These are phyloP conservation scores for Datisca glomerata DNA, from an alignment of 306 rosid species.

Conservation along the genomic window DNA sequence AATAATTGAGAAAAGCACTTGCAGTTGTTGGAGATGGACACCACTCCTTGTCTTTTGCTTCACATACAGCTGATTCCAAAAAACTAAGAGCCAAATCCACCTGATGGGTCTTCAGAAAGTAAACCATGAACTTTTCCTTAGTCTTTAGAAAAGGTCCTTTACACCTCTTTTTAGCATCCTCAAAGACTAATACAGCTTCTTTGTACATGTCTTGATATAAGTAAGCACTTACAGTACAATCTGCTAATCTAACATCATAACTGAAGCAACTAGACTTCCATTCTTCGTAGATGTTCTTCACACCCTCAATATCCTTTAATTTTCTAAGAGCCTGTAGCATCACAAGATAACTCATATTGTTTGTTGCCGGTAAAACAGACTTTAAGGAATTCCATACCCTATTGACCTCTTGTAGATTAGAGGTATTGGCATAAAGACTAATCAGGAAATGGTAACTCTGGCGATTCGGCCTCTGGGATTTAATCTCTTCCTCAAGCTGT, in stretches of 20 bases:
- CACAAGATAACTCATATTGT: conserved; percentile 43
- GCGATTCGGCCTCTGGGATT: conserved; percentile 22
- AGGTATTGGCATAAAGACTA: conserved; percentile 53
- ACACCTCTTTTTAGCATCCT: conserved; percentile 33
- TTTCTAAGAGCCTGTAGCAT: conserved; percentile 58
- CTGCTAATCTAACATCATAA: conserved; percentile 47
- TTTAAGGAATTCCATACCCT: conserved; percentile 56
- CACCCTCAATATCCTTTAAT: conserved; percentile 51
- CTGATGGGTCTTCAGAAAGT: conserved; percentile 29
- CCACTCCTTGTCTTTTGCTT: conserved; percentile 28
- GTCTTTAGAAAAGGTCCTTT: conserved; percentile 39
- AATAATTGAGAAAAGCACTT: conserved; percentile 46
- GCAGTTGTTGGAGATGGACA: conserved; percentile 26
- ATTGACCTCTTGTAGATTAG: conserved; percentile 41
- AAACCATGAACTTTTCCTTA: conserved; percentile 46
- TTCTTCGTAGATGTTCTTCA: conserved; percentile 40
- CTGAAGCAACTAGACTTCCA: conserved; percentile 49
- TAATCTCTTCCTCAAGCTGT: conserved; percentile 33
- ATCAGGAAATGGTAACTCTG: conserved; percentile 50
- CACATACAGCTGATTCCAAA: conserved; percentile 38
- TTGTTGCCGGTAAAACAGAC: conserved; percentile 29
- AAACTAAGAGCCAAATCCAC: conserved; percentile 39
- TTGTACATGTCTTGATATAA: conserved; percentile 36
- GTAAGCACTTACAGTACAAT: conserved; percentile 34
- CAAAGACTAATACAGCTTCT: conserved; percentile 46